Evolutionary conservation across 768 basidiomycete genomes (phyloP), one percentile per base, ranked within the genome.

Genomic region (Xanthoconium purpureum): DNA sequence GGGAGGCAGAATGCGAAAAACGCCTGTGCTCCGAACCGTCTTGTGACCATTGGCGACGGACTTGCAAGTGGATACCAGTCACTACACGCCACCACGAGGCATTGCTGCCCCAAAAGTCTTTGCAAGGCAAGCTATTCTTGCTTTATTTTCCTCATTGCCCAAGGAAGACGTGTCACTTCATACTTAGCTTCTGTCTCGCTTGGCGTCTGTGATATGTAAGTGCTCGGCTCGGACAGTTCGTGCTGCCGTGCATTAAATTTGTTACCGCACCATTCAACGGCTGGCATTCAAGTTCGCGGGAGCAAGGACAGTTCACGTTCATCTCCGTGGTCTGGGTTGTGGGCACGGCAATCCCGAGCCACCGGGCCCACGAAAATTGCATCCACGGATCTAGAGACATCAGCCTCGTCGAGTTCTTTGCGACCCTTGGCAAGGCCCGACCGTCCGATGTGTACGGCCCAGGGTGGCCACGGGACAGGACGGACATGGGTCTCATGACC

Each of bases 291-390:
- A 47, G 14, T 40, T 54, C 38, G 47, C 46, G 38, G 49, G 12
- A 29, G 18, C 20, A 9, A 47, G 24, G n/a, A 11, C 13, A 1
- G 37, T 37, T 38, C 60, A 61, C 51, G 50, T 53, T 63, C 61
- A 61, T 61, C 39, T 61, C 60, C 60, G 60, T 47, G 32, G 61
- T 47, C 56, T 28, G 33, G 47, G 30, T 14, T 40, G 39, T 30
- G 28, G n/a, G 10, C 30, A 1, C 11, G 20, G 28, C 18, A 46
- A 57, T 28, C 24, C 39, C 20, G 12, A 28, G 29, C 32, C 37
- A 47, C 29, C 9, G 11, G 20, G 15, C 17, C 52, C 28, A 37
- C 3, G 12, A 8, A 35, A 35, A 12, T 35, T 35, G 33, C 43
- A 24, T 14, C n/a, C 8, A 24, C 28, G 20, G 20, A 32, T 44